Percentiles rank a stretch among this genome's conserved stretches.
Evolutionary conservation across 192 early-diverging fungal species (phyloP).

Genomic region (Martensiomyces pterosporus): DNA sequence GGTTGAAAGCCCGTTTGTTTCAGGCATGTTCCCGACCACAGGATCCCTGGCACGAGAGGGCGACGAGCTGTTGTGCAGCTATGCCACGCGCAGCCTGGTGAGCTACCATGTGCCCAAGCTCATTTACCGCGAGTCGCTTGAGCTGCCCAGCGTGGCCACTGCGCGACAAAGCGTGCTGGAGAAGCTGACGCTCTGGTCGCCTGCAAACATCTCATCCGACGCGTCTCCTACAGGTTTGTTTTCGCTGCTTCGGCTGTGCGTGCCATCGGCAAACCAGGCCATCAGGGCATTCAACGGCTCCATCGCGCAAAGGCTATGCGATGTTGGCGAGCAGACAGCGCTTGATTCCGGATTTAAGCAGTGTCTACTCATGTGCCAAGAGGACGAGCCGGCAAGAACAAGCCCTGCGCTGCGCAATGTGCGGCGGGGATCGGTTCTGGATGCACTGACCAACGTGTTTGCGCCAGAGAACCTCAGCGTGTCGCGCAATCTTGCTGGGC

Average conservation of each 20-base stretch:
- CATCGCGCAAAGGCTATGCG: conserved; percentile 18
- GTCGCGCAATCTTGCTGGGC: conserved; percentile 24
- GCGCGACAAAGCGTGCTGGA: conserved; percentile 15
- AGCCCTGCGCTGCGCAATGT: not conserved
- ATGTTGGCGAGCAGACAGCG: conserved; percentile 4
- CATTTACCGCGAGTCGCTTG: conserved; percentile 57
- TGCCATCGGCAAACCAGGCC: conserved; percentile 22
- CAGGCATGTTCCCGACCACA: conserved; percentile 57
- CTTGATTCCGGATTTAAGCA: conserved; percentile 8
- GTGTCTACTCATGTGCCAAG: conserved; percentile 17
- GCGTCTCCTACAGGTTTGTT: conserved; percentile 8
- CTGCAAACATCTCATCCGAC: conserved; percentile 15
- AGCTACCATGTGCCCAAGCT: conserved; percentile 64
- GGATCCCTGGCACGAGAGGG: conserved; percentile 60
- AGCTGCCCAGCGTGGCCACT: conserved; percentile 18
- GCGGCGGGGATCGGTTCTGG: conserved; percentile 29
- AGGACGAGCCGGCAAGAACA: too few relatives aligned
- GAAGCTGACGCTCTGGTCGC: conserved; percentile 32
- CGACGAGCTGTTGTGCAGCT: conserved; percentile 55
- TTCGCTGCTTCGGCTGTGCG: conserved; percentile 36
- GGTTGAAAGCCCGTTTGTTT: conserved; percentile 66
- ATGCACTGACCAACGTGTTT: conserved; percentile 40
- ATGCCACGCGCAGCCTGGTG: conserved; percentile 60
- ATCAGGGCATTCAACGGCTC: conserved; percentile 19
- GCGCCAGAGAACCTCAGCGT: conserved; percentile 29